Evolutionary conservation across 1,284 basidiomycete species (phyloP), one percentile per base, ranked within the genome.

Genomic region (Psilocybe mexicana): DNA sequence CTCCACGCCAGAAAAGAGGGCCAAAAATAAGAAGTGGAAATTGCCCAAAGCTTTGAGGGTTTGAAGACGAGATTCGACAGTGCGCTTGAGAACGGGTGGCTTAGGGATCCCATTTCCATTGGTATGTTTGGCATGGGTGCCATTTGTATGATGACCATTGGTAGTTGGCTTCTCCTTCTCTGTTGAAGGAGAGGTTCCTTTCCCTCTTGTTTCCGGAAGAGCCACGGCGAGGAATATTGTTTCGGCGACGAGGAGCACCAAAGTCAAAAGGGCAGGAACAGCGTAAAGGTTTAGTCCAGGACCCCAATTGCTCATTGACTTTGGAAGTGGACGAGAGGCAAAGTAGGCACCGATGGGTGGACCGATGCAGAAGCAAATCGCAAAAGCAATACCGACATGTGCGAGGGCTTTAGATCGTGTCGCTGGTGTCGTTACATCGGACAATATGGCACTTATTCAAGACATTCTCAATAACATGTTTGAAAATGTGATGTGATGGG

Each of bases 361-460:
- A 18, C 91, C 91, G 50, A 92, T 87, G 74, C 90, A 85, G 76
- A 96, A 96, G 70, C 93, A 94, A 51, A 96, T 87, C 6, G 93
- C 92, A 68, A 97, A 97, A 1, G 95, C 94, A 54, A 96, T 92
- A 14, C 95, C 94, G 48, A 97, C 90, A 61, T 95, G 83, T 0
- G 94, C 91, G n/a, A 97, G 84, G 6, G 91, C 87, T 69, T 85
- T 90, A 3, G 92, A 88, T 25, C 94, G 86, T 48, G 87, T 89
- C 12, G 81, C 80, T 2, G 90, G 81, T 0, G 88, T 83, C 0
- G 93, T 90, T 36, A 96, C 84, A 70, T 97, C 94, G 23, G 93
- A 92, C 33, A 97, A 84, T 65, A 94, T 94, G 5, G 94, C 93
- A 64, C 92, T 94, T 63, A 18, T 18, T 18, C 18, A 43, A 36